Percentiles rank a stretch among this genome's conserved stretches.
These are phyloP conservation scores for Cucurbita pepo DNA, from an alignment of 306 rosid species.

Conservation along the genomic window DNA sequence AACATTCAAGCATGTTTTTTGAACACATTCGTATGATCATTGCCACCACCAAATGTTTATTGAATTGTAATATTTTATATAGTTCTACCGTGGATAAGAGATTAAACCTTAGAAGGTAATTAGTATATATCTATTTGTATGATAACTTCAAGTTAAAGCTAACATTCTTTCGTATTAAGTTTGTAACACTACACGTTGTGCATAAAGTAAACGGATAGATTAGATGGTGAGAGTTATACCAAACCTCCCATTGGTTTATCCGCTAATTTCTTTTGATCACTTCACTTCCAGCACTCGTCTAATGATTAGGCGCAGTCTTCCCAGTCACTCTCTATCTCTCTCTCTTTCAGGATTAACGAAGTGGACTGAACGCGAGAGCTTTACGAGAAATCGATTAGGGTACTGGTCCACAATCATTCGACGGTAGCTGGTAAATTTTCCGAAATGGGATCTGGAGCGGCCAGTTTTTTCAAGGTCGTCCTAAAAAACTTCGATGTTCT, in stretches of 20 bases:
- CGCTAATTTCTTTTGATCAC: not conserved
- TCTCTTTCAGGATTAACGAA: not conserved
- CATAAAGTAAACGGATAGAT: not conserved
- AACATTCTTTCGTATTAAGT: not conserved
- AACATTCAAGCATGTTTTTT: not conserved
- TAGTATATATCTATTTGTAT: too few species aligned
- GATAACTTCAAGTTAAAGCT: too few species aligned
- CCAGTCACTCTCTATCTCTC: not conserved
- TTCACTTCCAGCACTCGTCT: not conserved
- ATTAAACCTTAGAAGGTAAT: too few species aligned
- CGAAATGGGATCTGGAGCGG: slow-evolving; percentile 79
- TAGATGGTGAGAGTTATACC: not conserved
- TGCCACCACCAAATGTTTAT: too few species aligned
- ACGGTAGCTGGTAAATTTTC: too few species aligned
- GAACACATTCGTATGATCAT: too few species aligned
- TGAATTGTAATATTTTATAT: too few species aligned
- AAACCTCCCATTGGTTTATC: not conserved
- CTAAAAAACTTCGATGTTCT: slow-evolving; percentile 75
- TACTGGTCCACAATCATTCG: not conserved
- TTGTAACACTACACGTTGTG: not conserved
- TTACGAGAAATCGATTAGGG: not conserved
- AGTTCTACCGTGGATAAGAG: too few species aligned
- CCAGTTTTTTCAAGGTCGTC: slow-evolving; percentile 55
- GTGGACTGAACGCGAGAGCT: not conserved
- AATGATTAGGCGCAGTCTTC: not conserved